A percentile compares a stretch with the other conserved stretches of the same genome.
phyloP scores from a whole-genome alignment of 164 flowering plant species.

The Tetracentron sinense region DNA sequence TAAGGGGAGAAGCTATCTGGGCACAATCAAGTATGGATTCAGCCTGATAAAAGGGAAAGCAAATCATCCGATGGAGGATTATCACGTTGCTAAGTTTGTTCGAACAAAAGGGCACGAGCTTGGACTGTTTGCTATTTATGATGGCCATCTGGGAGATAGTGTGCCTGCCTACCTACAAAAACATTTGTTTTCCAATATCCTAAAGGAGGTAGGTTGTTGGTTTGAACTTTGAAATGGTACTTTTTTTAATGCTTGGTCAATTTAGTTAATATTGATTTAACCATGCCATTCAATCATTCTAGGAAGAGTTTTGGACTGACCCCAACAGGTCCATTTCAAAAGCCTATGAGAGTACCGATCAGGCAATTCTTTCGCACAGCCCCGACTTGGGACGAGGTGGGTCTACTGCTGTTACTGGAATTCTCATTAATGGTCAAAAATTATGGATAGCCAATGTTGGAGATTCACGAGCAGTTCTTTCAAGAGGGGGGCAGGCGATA shows the following conservation, averaged over 20 bases:
- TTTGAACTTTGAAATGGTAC: background rate
- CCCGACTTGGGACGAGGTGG: conserved; percentile 85
- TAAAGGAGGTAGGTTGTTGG: conserved; percentile 56
- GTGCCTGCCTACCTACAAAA: conserved; percentile 83
- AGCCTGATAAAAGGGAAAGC: conserved; percentile 81
- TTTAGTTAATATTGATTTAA: background rate
- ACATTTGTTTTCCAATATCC: conserved; percentile 64
- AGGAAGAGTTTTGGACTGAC: conserved; percentile 80
- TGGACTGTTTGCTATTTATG: conserved; percentile 80
- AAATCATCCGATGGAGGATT: conserved; percentile 94
- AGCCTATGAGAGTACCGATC: conserved; percentile 79
- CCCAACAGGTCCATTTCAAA: conserved; percentile 52
- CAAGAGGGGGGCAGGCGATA: conserved; percentile 52
- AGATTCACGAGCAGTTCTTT: conserved; percentile 81
- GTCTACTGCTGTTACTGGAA: conserved; percentile 86
- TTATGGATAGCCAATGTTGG: conserved; percentile 89
- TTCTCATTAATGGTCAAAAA: conserved; percentile 53
- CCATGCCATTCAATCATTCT: conserved; percentile 10
- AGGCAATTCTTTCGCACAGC: conserved; percentile 66
- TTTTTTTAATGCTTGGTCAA: too few species aligned
- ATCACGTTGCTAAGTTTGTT: conserved; percentile 73
- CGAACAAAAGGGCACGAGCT: conserved; percentile 52
- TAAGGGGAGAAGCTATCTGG: conserved; percentile 56
- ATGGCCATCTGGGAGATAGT: conserved; percentile 79
- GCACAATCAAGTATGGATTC: conserved; percentile 64